Base-by-base conservation (phyloP, 352 stramenopile genomes). In the Phytophthora pseudosyringae region DNA sequence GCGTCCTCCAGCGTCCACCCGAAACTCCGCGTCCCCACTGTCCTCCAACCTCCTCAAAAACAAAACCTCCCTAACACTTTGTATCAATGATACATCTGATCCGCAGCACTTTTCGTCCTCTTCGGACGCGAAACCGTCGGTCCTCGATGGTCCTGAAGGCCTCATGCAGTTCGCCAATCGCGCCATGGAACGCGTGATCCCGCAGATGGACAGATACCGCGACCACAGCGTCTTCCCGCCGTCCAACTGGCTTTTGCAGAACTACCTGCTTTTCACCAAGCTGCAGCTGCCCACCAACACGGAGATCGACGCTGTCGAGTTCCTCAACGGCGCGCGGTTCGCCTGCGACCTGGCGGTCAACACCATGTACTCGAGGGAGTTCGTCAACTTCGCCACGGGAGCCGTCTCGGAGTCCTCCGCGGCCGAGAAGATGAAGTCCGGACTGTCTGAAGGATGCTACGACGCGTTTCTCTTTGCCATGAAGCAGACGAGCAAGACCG, bases 341-440 rank as follows among this genome's bases (percentile, higher is more conserved):
- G 75, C 75, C 25, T 81, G 69, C 40, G 78, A 88, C 45, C 36
- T 81, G 21, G 75, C 67, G 3, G 69, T 84, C 59, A 63, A 83
- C 44, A 79, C 74, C 18, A 83, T 88, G 74, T 85, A 88, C 67
- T 83, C 69, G 63, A 71, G 38, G 18, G 76, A 85, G 59, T 82
- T 88, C 36, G 59, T 83, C 11, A 81, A 83, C 36, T 85, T 76
- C 29, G 71, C 78, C 16, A 71, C 52, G 31, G 73, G 75, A n/a
- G 65, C 54, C 13, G 76, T 83, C 46, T 69, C 53, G 12, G 64
- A 82, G 51, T 83, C 75, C 3, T 39, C 51, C 12, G 73, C 72
- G 3, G 67, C 74, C n/a, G 74, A 82, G 8, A 73, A 69, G 45
- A 68, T 79, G 70, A 71, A 70, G 7, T 65, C 47, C 1, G 66